phyloP scores from a whole-genome alignment of 257 asterid species.

The Ligustrum vulgare region DNA sequence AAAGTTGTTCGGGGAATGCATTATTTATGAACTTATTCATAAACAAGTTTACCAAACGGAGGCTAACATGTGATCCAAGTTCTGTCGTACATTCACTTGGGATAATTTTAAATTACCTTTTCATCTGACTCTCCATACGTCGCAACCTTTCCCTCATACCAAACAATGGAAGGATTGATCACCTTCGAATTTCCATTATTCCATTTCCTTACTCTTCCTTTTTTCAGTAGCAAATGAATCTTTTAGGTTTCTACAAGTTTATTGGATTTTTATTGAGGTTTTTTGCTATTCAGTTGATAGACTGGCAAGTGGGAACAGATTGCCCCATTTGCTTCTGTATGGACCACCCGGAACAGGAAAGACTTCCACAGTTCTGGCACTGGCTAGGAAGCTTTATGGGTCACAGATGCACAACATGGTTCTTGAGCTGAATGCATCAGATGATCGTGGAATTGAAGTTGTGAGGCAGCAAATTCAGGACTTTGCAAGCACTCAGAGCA shows the following conservation, averaged over 20 bases:
- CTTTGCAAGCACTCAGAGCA: constrained; percentile 97
- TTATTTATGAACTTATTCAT: no score
- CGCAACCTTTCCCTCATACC: not conserved
- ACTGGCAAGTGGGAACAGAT: constrained; percentile 82
- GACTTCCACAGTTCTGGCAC: constrained; percentile 87
- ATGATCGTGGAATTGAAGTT: constrained; percentile 94
- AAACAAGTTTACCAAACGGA: no score
- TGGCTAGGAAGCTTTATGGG: constrained; percentile 89
- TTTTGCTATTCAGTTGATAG: constrained; percentile 64
- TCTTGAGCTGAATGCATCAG: constrained; percentile 95
- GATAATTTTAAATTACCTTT: no score
- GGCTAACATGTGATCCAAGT: not conserved
- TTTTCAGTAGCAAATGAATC: not conserved
- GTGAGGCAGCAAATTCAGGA: constrained; percentile 99
- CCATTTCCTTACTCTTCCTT: not conserved
- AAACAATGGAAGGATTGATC: not conserved
- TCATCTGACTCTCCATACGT: not conserved
- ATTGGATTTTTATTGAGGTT: constrained; percentile 11
- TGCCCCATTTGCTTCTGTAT: constrained; percentile 91
- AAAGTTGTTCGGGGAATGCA: no score
- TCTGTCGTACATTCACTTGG: not conserved
- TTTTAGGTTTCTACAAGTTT: constrained; percentile 7
- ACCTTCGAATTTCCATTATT: not conserved
- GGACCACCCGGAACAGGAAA: constrained; percentile 99
- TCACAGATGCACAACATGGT: constrained; percentile 85